Base-by-base conservation (phyloP, 1,284 basidiomycete genomes). In the Xanthoconium separans region DNA sequence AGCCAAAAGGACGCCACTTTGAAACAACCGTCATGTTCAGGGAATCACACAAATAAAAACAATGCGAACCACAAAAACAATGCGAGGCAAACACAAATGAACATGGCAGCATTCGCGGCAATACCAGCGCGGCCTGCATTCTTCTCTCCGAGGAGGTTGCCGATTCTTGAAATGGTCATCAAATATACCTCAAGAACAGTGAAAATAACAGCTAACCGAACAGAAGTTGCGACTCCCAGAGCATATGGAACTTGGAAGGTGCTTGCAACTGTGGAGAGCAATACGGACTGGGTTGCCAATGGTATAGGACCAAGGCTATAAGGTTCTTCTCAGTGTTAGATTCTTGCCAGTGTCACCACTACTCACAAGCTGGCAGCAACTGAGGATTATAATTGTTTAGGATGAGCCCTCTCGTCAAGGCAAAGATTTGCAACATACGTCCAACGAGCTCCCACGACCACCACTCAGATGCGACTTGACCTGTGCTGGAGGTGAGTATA, bases 191-290 rank as follows among this genome's bases (percentile, higher is more conserved):
- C 3, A 36, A 41, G 6, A 33, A 24, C 15, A 12, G 47, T 22
- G 22, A n/a, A 6, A 34, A 43, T 33, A 3, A 2, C 7, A 44
- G 69, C 77, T 22, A 65, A 88, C 82, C 94, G 83, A 44, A 96
- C 93, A 20, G 93, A 89, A 1, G 88, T 78, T 0, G 94, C 93
- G 9, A 95, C 82, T 50, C 86, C 82, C 18, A 96, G 72, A 1
- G 91, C 84, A 56, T 85, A 93, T 0, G 93, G 93, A 2, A 89
- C 89, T 70, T 96, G 94, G 70, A 85, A 96, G 5, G 89, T 89
- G 4, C 87, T 86, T 3, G 91, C 87, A 27, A 78, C 81, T 50
- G 84, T 90, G 9, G 88, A 82, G 3, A 93, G 75, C 13, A 93
- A 72, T 1, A 93, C 83, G 2, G 86, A 89, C 64, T 93, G 89